A percentile compares a stretch with the other conserved stretches of the same genome.
phyloP scores from a whole-genome alignment of 2,329 filamentous ascomycete genomes.

The Periconia digitata region DNA sequence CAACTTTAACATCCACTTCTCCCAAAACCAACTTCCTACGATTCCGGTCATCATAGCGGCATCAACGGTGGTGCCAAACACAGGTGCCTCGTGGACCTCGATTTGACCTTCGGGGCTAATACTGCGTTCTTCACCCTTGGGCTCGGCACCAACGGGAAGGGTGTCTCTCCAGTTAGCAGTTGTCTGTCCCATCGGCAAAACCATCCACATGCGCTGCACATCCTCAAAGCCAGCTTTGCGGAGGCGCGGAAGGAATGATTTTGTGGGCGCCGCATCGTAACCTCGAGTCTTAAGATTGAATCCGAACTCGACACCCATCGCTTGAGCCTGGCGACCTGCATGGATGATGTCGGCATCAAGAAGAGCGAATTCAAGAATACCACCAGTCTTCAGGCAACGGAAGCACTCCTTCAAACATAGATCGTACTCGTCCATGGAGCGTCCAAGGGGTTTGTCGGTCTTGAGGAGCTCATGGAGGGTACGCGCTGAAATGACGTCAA shows the following conservation, averaged over 20 bases:
- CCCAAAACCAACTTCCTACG: conserved; percentile 88
- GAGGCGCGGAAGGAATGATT: conserved; percentile 75
- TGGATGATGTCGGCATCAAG: conserved; percentile 90
- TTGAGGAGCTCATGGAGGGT: conserved; percentile 85
- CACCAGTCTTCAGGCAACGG: conserved; percentile 89
- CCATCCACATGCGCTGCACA: conserved; percentile 83
- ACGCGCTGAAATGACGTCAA: conserved; percentile 88
- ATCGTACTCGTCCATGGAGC: conserved; percentile 77
- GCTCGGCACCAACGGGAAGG: conserved; percentile 37
- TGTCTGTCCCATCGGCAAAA: conserved; percentile 73
- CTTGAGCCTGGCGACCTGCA: conserved; percentile 75
- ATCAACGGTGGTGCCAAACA: conserved; percentile 58
- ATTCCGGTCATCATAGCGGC: conserved; percentile 77
- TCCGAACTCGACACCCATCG: conserved; percentile 87
- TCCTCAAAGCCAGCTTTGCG: conserved; percentile 75
- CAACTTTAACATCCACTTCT: conserved; percentile 90
- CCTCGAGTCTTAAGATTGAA: conserved; percentile 87
- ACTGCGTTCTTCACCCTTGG: conserved; percentile 33
- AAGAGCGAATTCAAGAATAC: conserved; percentile 86
- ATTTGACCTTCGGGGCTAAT: conserved; percentile 41
- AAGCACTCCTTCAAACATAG: conserved; percentile 81
- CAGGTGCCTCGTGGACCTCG: conserved; percentile 26
- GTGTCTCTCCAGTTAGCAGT: conserved; percentile 42
- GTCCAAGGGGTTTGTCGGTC: conserved; percentile 54
- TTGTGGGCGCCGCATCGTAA: conserved; percentile 84